Conservation (phyloP, 768 basidiomycete genomes). For the Leccinum aurantiacum region DNA sequence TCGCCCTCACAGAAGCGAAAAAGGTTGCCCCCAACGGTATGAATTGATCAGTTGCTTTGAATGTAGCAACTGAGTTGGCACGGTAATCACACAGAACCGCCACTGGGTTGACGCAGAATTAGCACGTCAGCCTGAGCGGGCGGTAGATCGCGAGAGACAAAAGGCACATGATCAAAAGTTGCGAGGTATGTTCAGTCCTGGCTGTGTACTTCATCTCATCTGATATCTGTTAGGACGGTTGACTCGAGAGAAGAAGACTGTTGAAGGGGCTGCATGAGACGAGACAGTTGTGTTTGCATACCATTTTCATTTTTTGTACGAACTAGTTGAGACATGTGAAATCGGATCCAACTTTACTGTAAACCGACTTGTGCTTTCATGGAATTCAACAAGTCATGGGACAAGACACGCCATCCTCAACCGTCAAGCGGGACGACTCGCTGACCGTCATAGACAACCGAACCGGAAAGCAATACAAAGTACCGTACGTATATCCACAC, state of each 20-base stretch:
- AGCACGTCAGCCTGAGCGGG: constrained; percentile 45
- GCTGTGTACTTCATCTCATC: constrained; percentile 2
- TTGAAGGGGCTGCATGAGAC: constrained; percentile 10
- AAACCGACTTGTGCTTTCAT: neutral
- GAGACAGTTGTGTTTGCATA: neutral
- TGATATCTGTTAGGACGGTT: constrained; percentile 28
- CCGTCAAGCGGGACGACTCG: constrained; percentile 24
- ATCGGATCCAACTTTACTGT: neutral
- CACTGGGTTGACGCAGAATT: constrained; percentile 64
- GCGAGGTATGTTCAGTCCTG: constrained; percentile 45
- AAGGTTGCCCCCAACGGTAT: constrained; percentile 62
- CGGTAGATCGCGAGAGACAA: constrained; percentile 66
- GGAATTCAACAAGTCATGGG: constrained; percentile 22
- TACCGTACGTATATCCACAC: constrained; percentile 59
- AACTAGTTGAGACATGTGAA: neutral
- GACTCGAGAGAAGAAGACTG: constrained; percentile 31
- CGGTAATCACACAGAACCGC: constrained; percentile 44
- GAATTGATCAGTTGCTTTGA: neutral
- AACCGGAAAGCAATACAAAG: constrained; percentile 72
- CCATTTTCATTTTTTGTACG: neutral
- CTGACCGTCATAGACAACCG: constrained; percentile 82
- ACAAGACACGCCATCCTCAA: constrained; percentile 23
- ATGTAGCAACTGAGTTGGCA: neutral
- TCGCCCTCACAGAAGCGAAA: constrained; percentile 62
- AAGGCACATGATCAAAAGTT: constrained; percentile 66